Base-by-base conservation (phyloP, 192 early-diverging fungal genomes). In the Coemansia sp. region DNA sequence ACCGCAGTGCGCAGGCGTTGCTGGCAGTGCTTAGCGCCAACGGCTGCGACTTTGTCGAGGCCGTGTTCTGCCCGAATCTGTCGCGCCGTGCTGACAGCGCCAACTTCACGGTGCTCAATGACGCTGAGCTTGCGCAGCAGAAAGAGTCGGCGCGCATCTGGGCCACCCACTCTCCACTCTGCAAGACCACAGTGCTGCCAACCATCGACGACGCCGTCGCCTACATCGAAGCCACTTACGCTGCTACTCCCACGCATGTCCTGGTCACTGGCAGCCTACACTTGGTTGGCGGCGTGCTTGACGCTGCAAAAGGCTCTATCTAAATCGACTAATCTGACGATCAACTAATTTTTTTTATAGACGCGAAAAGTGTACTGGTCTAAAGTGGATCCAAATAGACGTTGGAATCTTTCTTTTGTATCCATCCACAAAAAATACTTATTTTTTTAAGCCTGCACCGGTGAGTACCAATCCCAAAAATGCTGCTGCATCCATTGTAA, bases 261-360 rank as follows among this genome's bases (percentile, higher is more conserved):
- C 83, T 99, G 34, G 92, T 92, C 31, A 97, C 96, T 5, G 98
- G 98, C 11, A 97, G 95, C 69, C 75, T 99, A 71, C 93, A 97
- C 70, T 75, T 99, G 66, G 89, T 97, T 24, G 98, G 98, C 34
- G 92, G 91, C 20, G 86, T 91, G 7, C 82, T 98, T 69, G 91
- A 84, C n/a, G 41, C 47, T 0, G 76, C 81, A 38, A 83, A 83
- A 39, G 81, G 81, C 7, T 78, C 81, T 9, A 58, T 78, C 53
- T 55, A 55, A 6, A 73, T 38, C 27, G 55, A 8, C 1, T 46
- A 27, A 41, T 64, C 46, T 9, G 3, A 5, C 0, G 40, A 57
- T 46, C 38, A n/a, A 44, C n/a, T 13, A 52, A 50, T 67, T 73
- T 62, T 52, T 61, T 46, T 40, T 41, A 24, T 8, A 22, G 62